Conservation (phyloP, 2,329 filamentous ascomycete genomes). For the Davidsoniella neocaledoniae region DNA sequence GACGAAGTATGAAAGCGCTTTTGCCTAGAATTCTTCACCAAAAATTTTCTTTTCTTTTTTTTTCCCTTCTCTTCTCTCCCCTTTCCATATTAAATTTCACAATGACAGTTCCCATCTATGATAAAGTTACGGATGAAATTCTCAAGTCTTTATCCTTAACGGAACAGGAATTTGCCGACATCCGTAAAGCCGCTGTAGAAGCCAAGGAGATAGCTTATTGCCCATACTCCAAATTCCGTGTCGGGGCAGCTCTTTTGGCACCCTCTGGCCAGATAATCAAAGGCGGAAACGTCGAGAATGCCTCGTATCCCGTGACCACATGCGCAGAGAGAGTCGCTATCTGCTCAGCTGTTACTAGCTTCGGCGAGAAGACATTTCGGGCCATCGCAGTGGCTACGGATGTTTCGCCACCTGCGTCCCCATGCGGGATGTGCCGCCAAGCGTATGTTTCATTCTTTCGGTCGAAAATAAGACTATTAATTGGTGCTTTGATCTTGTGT, state of each 20-base stretch:
- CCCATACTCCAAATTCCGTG: conserved; percentile 83
- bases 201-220: conserved; percentile 75
- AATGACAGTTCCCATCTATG: conserved; percentile 14
- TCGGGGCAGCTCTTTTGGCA: conserved; percentile 62
- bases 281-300: conserved; percentile 89
- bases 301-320: conserved; percentile 80
- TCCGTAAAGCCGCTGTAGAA: conserved; percentile 45
- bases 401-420: conserved; percentile 49
- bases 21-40: not conserved
- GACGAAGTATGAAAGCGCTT: no score
- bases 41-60: not conserved
- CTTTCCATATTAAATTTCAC: not conserved
- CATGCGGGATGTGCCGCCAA: conserved; percentile 93
- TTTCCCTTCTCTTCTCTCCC: not conserved
- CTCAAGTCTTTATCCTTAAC: conserved; percentile 30
- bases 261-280: conserved; percentile 25
- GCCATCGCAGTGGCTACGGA: conserved; percentile 79
- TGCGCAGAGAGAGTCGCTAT: conserved; percentile 90
- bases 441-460: conserved; percentile 41
- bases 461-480: not conserved
- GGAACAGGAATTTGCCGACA: conserved; percentile 42
- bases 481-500: not conserved
- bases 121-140: conserved; percentile 17
- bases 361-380: conserved; percentile 41
- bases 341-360: conserved; percentile 52